These are phyloP conservation scores for Podospora anserina DNA, from an alignment of 495 filamentous ascomycete genomes.

Conservation along the genomic window DNA sequence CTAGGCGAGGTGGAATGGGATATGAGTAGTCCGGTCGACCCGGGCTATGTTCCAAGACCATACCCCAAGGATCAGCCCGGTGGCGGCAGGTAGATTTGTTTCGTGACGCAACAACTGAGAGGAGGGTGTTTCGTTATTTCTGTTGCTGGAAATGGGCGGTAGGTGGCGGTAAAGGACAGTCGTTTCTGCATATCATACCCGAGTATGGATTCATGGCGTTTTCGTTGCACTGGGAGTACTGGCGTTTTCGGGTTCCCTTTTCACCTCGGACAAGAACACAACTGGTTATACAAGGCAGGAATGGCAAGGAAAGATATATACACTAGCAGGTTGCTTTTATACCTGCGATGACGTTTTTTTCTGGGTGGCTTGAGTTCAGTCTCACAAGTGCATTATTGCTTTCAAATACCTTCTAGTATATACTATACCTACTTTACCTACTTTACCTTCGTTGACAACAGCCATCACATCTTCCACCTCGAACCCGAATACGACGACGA, in stretches of 20 bases:
- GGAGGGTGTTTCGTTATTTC: background rate
- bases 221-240: background rate
- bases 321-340: background rate
- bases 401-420: background rate
- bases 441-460: background rate
- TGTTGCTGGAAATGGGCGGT: background rate
- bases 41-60: background rate
- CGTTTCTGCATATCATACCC: background rate
- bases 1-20: constrained; percentile 16
- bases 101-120: background rate
- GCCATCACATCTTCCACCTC: no score
- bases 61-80: background rate
- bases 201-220: background rate
- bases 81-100: background rate
- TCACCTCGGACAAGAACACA: background rate
- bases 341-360: background rate
- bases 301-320: background rate
- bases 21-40: constrained; percentile 16
- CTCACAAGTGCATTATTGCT: background rate
- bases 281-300: background rate
- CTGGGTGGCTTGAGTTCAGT: background rate
- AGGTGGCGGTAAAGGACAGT: background rate
- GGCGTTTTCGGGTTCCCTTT: background rate
- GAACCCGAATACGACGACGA: background rate
- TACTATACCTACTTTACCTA: background rate